phyloP scores from a whole-genome alignment of 306 rosid species.

The Arachis stenosperma region DNA sequence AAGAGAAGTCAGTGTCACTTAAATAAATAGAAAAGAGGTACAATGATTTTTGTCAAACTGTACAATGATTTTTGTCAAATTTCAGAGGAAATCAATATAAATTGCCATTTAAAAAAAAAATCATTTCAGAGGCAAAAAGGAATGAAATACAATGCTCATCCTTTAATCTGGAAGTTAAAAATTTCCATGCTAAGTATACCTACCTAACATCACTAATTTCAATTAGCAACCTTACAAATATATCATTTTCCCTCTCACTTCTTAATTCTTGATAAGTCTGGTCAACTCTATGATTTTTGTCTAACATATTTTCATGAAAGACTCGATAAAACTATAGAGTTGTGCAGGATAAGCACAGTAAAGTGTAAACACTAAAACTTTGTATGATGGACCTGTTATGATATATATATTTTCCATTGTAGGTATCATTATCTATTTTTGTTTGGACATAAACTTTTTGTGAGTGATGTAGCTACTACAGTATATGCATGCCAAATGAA shows the following conservation, averaged over 20 bases:
- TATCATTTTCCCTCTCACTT: neutral
- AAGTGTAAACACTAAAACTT: neutral
- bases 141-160: neutral
- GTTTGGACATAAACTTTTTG: neutral
- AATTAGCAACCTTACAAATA: neutral
- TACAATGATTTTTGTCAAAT: too few species aligned
- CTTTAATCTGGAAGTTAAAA: neutral
- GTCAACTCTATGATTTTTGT: neutral
- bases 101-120: neutral
- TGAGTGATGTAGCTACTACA: neutral
- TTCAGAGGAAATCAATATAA: too few species aligned
- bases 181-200: neutral
- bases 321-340: neutral
- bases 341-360: neutral
- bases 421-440: neutral
- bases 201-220: neutral
- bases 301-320: neutral
- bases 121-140: neutral
- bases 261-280: neutral
- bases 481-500: too few species aligned
- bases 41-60: too few species aligned
- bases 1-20: too few species aligned
- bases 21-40: neutral
- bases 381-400: neutral
- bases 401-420: neutral